Conservation (phyloP, 1,284 basidiomycete genomes). For the Spongispora temasekensis region DNA sequence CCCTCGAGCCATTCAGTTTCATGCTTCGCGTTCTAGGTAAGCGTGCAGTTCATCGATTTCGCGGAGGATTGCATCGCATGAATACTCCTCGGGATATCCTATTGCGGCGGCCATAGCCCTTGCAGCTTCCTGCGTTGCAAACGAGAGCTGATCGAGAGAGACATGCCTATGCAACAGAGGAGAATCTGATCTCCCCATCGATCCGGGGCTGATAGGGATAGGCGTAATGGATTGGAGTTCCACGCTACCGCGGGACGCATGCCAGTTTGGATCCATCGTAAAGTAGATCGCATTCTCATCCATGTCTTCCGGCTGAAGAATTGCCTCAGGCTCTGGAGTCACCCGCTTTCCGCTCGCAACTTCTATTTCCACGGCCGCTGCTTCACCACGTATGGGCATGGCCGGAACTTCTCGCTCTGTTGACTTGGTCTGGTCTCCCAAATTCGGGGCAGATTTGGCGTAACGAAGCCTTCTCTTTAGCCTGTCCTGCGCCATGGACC, state of each 20-base stretch:
- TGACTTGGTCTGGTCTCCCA: slow-evolving; percentile 12
- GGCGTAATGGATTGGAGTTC: slow-evolving; percentile 29
- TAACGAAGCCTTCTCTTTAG: slow-evolving; percentile 24
- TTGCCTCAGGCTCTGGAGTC: neutral
- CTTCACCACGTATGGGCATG: neutral
- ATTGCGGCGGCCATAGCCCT: neutral
- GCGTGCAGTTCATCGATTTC: slow-evolving; percentile 28
- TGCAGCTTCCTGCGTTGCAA: neutral
- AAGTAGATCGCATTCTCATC: slow-evolving; percentile 31
- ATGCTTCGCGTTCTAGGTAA: slow-evolving; percentile 16
- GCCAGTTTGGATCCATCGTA: slow-evolving; percentile 27
- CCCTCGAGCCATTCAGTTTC: slow-evolving; percentile 5
- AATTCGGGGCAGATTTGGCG: slow-evolving; percentile 31
- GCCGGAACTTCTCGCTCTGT: neutral
- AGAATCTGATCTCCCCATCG: slow-evolving; percentile 23
- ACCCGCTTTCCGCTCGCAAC: too few relatives aligned
- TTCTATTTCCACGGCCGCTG: neutral
- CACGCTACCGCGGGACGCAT: slow-evolving; percentile 23
- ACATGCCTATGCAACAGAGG: slow-evolving; percentile 23
- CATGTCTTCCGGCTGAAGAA: slow-evolving; percentile 6
- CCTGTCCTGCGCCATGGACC: slow-evolving; percentile 15
- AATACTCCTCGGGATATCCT: slow-evolving; percentile 1
- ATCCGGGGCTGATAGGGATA: slow-evolving; percentile 16
- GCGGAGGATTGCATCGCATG: slow-evolving; percentile 4
- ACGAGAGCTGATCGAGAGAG: slow-evolving; percentile 25